These are phyloP conservation scores for Penicillium malachiteum DNA, from an alignment of 495 filamentous ascomycete species.

Conservation along the genomic window DNA sequence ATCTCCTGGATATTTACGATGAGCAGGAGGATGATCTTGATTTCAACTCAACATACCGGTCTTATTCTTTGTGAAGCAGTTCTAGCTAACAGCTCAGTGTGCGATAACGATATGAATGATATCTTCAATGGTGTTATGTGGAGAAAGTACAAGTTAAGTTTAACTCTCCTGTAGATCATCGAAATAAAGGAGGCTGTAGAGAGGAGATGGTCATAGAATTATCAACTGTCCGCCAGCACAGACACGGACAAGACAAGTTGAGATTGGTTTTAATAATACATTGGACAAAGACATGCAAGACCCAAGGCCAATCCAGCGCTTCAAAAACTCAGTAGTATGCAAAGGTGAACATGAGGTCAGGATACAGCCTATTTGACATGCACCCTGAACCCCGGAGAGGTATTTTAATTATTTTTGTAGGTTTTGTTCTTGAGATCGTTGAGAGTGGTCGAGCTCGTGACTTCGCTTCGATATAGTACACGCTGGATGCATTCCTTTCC, in stretches of 20 bases:
- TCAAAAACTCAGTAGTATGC: slow-evolving; percentile 40
- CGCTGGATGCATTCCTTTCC: slow-evolving; percentile 11
- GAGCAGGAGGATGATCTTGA: too few relatives aligned
- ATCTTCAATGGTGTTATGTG: too few relatives aligned
- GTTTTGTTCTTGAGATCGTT: slow-evolving; percentile 28
- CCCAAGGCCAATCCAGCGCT: slow-evolving; percentile 45
- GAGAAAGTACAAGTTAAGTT: too few relatives aligned
- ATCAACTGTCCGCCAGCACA: slow-evolving; percentile 20
- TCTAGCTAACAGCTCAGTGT: too few relatives aligned
- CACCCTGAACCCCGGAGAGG: slow-evolving; percentile 4
- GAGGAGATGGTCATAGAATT: slow-evolving; percentile 45
- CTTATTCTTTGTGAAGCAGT: too few relatives aligned
- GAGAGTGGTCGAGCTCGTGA: slow-evolving; percentile 31
- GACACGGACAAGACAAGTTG: slow-evolving; percentile 15
- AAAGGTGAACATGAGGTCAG: slow-evolving; percentile 20
- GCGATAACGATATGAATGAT: too few relatives aligned
- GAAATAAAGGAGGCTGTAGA: slow-evolving; percentile 10
- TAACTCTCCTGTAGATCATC: too few relatives aligned
- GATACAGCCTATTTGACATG: background rate
- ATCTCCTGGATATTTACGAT: too few relatives aligned
- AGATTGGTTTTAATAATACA: slow-evolving; percentile 37
- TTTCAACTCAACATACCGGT: too few relatives aligned
- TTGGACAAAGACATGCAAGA: slow-evolving; percentile 41
- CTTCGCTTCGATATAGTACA: slow-evolving; percentile 45
- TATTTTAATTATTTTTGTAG: slow-evolving; percentile 20